Percentiles rank a stretch among this genome's conserved stretches.
Evolutionary conservation across 169 alveolate genomes (phyloP).

Genomic region (Cryptosporidium meleagridis): DNA sequence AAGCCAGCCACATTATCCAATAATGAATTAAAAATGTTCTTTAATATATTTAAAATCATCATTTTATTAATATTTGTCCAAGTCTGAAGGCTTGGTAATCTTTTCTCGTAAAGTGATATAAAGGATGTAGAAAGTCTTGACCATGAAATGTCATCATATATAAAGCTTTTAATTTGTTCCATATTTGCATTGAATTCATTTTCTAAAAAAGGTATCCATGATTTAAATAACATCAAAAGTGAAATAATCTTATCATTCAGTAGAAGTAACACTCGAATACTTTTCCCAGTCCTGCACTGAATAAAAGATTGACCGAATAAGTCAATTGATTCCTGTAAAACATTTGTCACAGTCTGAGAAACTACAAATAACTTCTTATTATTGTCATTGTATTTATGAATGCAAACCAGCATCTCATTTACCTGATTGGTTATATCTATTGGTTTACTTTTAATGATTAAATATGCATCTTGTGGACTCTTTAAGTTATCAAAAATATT

Average conservation of each 20-base stretch:
- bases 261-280: neutral
- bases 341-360: constrained; percentile 5
- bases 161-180: constrained; percentile 10
- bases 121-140: constrained; percentile 6
- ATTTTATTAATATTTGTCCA: constrained; percentile 26
- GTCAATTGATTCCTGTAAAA: constrained; percentile 19
- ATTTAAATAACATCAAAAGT: constrained; percentile 29
- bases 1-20: neutral
- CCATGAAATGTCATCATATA: constrained; percentile 20
- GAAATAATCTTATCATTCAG: constrained; percentile 30
- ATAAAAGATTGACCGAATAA: constrained; percentile 25
- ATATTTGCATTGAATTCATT: constrained; percentile 12
- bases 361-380: constrained; percentile 37
- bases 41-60: constrained; percentile 21
- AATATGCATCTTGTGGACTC: neutral
- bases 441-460: neutral
- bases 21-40: constrained; percentile 49
- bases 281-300: neutral
- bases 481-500: neutral
- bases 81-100: constrained; percentile 45
- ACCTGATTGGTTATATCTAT: neutral
- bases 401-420: constrained; percentile 36
- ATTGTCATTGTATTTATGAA: neutral
- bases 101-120: constrained; percentile 44
- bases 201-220: constrained; percentile 66